Conservation (phyloP, 192 early-diverging fungal genomes). For the Mortierella antarctica region DNA sequence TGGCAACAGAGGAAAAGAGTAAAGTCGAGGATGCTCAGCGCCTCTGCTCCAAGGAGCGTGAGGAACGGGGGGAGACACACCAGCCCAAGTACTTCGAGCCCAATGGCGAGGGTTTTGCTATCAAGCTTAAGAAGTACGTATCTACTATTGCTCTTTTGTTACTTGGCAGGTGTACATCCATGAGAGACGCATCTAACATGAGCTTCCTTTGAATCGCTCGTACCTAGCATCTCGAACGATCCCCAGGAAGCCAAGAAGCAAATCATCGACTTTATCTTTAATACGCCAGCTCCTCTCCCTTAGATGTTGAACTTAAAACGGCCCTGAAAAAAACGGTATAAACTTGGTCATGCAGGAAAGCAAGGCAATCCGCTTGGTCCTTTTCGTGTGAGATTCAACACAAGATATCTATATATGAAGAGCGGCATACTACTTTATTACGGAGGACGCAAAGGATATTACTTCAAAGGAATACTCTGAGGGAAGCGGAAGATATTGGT, state of each 20-base stretch:
- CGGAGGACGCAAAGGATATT: background rate
- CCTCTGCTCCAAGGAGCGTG: constrained; percentile 62
- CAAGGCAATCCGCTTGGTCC: no score
- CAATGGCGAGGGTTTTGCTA: constrained; percentile 45
- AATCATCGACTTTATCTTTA: constrained; percentile 41
- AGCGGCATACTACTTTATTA: background rate
- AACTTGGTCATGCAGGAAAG: background rate
- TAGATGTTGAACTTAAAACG: background rate
- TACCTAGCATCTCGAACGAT: constrained; percentile 40
- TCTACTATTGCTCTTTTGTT: background rate
- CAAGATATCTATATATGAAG: no score
- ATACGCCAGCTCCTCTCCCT: constrained; percentile 10
- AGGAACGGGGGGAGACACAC: constrained; percentile 63
- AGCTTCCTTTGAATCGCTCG: background rate
- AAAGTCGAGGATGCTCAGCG: constrained; percentile 83
- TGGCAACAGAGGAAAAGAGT: constrained; percentile 77
- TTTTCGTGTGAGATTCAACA: no score
- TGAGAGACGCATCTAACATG: background rate
- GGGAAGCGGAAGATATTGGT: constrained; percentile 46
- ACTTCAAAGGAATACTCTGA: constrained; percentile 49
- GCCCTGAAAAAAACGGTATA: background rate
- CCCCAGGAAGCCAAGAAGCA: constrained; percentile 45
- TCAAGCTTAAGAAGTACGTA: constrained; percentile 58
- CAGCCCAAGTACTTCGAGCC: constrained; percentile 71
- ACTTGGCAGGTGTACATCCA: background rate